Base-by-base conservation (phyloP, 164 flowering plant species). In the Liquidambar formosana region DNA sequence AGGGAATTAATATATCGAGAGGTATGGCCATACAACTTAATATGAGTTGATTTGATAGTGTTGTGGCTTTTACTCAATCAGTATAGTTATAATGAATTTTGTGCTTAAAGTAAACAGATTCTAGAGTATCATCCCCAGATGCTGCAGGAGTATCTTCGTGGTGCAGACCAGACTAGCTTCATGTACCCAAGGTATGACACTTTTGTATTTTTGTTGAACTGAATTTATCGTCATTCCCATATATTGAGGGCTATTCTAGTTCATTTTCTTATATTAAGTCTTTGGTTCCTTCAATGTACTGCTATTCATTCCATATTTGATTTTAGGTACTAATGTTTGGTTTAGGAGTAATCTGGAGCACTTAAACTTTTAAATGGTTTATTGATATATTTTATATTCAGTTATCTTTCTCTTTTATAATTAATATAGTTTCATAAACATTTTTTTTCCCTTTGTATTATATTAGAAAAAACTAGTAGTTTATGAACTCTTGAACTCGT, bases 121-220 rank as follows among this genome's bases (percentile, higher is more conserved):
- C 66, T 89, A 57, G 93, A 89, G 77, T 87, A 87, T 76, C 91
- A 87, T 80, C 91, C 93, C 16, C 88, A 87, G 71, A 83, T 89
- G 84, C 81, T 87, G 65, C 83, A 85, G 70, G 89, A 85, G 71
- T 87, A 89, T 72, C 78, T 85, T 49, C 82, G 83, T 14, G 89
- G 91, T 38, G 84, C 81, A 67, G 86, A 84, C 10, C 88, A 86
- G 65, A 77, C 85, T 63, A 87, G 85, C 78, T 89, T 87, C 73
- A 81, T 85, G 81, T 89, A 85, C 75, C 91, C 91, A 41, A 89
- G 93, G 93, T 89, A 21, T 45, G 77, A 44, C 23, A 25, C 47
- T 57, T 12, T 13, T 60, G 33, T 33, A 25, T 11, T 33, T 33
- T 27, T 11, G 2, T 23, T 57, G 26, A 57, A 45, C 59, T 25